Conservation (phyloP, 2,329 filamentous ascomycete genomes). For the Meredithiella fracta region DNA sequence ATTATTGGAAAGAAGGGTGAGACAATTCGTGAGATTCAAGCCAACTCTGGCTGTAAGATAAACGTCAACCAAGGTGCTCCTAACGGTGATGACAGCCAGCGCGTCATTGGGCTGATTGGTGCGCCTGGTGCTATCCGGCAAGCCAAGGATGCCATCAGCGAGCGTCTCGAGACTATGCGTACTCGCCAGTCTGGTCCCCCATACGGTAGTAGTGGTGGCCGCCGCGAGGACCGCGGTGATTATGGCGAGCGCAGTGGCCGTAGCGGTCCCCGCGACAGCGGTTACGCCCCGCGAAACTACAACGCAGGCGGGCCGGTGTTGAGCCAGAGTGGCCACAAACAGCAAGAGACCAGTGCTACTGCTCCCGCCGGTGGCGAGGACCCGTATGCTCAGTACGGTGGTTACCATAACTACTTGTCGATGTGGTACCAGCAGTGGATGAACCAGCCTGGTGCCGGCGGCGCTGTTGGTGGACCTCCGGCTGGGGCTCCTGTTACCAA, state of each 20-base stretch:
- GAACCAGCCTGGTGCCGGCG: slow-evolving; percentile 26
- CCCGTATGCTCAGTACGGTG: slow-evolving; percentile 67
- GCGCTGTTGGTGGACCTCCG: slow-evolving; percentile 24
- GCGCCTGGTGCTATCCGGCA: slow-evolving; percentile 58
- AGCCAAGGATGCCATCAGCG: slow-evolving; percentile 73
- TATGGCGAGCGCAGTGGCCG: slow-evolving; percentile 6
- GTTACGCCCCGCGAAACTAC: slow-evolving; percentile 10
- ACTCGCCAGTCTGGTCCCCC: slow-evolving; percentile 4
- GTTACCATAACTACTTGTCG: slow-evolving; percentile 64
- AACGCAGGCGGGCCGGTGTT: slow-evolving; percentile 3
- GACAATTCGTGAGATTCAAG: slow-evolving; percentile 89
- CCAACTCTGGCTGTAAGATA: slow-evolving; percentile 77
- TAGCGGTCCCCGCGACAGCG: slow-evolving; percentile 9
- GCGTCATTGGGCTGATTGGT: slow-evolving; percentile 76
- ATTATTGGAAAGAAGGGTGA: slow-evolving; percentile 91
- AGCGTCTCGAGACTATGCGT: slow-evolving; percentile 61
- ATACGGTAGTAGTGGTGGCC: slow-evolving; percentile 2
- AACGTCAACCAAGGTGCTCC: slow-evolving; percentile 73
- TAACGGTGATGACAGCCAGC: slow-evolving; percentile 48
- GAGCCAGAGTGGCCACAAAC: slow-evolving; percentile 21
- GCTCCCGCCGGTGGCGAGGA: slow-evolving; percentile 33
- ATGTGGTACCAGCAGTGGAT: slow-evolving; percentile 61
- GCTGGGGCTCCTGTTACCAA: slow-evolving; percentile 11
- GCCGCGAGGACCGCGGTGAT: slow-evolving; percentile 10
- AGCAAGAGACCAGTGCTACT: slow-evolving; percentile 22